Evolutionary conservation across 768 basidiomycete species (phyloP).

Genomic region (Suillus weaverae): DNA sequence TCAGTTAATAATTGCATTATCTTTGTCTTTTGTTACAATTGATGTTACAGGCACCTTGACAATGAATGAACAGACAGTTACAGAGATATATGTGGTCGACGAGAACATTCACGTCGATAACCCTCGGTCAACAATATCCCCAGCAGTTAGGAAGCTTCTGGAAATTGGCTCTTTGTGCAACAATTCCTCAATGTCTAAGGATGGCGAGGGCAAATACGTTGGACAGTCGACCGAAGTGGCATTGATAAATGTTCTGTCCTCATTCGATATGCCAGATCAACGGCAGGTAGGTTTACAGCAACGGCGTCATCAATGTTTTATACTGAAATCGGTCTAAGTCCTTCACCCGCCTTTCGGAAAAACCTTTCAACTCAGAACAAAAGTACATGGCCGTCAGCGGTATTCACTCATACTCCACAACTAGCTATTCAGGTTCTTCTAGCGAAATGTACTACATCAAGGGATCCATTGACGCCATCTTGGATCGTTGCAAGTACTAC

Average conservation of each 20-base stretch:
- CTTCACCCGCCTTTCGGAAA: slow-evolving; percentile 74
- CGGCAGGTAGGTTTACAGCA: slow-evolving; percentile 53
- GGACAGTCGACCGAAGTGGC: slow-evolving; percentile 96
- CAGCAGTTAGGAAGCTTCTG: slow-evolving; percentile 71
- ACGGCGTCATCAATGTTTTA: not conserved
- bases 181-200: slow-evolving; percentile 65
- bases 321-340: slow-evolving; percentile 38
- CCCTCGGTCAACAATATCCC: slow-evolving; percentile 47
- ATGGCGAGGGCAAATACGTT: slow-evolving; percentile 70
- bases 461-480: slow-evolving; percentile 86
- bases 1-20: slow-evolving; percentile 26
- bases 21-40: not conserved
- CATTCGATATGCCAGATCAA: slow-evolving; percentile 68
- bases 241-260: slow-evolving; percentile 71
- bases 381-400: slow-evolving; percentile 95
- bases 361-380: slow-evolving; percentile 89
- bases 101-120: slow-evolving; percentile 67
- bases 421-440: slow-evolving; percentile 31
- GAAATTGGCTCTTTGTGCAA: slow-evolving; percentile 90
- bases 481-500: slow-evolving; percentile 86
- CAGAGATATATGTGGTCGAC: slow-evolving; percentile 84
- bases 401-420: slow-evolving; percentile 42
- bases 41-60: slow-evolving; percentile 72
- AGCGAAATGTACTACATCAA: slow-evolving; percentile 89
- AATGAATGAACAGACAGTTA: slow-evolving; percentile 95